Conservation (phyloP, 176 grass and related monocot species). For the Bothriochloa decipiens region DNA sequence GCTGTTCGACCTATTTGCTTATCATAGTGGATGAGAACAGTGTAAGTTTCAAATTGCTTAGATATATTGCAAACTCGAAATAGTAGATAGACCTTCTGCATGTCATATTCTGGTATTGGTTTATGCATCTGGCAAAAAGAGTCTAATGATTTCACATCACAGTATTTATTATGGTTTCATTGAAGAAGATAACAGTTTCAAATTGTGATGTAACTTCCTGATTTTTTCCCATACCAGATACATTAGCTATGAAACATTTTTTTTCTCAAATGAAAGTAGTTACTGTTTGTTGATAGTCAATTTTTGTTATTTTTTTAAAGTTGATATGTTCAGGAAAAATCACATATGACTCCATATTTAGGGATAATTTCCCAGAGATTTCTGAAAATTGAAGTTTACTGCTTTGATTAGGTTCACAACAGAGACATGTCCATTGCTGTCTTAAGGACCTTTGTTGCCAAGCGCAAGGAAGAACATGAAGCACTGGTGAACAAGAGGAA, state of each 20-base stretch:
- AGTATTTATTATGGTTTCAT: not conserved
- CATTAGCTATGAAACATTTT: not conserved
- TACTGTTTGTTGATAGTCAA: constrained; percentile 7
- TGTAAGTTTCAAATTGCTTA: not conserved
- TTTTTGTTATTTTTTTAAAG: not conserved
- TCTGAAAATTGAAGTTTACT: constrained; percentile 9
- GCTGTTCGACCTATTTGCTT: not conserved
- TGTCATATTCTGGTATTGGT: not conserved
- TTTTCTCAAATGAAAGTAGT: not conserved
- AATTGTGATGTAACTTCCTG: not conserved
- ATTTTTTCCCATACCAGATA: constrained; percentile 3
- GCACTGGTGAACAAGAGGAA: constrained; percentile 65
- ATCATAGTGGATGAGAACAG: not conserved
- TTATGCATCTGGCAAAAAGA: not conserved
- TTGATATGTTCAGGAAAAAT: not conserved
- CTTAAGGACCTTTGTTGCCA: constrained; percentile 80
- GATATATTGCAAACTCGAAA: not conserved
- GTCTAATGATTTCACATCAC: not conserved
- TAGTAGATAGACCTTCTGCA: not conserved
- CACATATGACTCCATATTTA: not conserved
- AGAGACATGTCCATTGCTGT: constrained; percentile 97
- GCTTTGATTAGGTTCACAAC: constrained; percentile 84
- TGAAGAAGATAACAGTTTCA: not conserved
- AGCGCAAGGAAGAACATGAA: constrained; percentile 85
- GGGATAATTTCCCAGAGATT: not conserved